Evolutionary conservation across 2,329 filamentous ascomycete genomes (phyloP), one percentile per base, ranked within the genome.

Genomic region (Monilinia polystroma): DNA sequence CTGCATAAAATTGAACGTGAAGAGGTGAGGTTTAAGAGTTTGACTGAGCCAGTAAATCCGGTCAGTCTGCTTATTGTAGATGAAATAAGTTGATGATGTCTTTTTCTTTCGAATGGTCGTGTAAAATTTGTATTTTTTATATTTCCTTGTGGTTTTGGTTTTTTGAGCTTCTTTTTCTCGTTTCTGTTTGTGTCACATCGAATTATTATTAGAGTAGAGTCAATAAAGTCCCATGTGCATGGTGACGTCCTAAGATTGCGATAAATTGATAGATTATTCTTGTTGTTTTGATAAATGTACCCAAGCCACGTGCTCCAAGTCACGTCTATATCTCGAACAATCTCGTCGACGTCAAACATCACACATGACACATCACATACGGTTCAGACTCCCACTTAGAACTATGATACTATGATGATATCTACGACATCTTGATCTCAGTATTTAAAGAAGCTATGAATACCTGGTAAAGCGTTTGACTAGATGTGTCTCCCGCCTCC

Each of bases 1-100:
- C 81, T 87, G 86, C 86, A 89, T 89, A 86, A 84, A 88, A 85
- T 78, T 82, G 77, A 76, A 77, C 77, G 75, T 71, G 41, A 64
- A 66, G 58, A 69, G 57, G 51, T 68, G 52, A 67, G 64, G 43
- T 55, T 68, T 54, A 52, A 53, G 66, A 55, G 38, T 67, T 69
- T 72, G 75, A 76, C 75, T 77, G 75, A 75, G 71, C 75, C 75
- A 73, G 73, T 66, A 63, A 68, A 55, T 73, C 73, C 74, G 75
- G 74, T 75, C 75, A 76, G 75, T 75, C 75, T 73, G 14, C 45
- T 56, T 73, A 14, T 49, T 56, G 20, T 35, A 56, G 32, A 53
- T 41, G 20, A 29, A 63, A 67, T 67, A 59, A 35, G 16, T 53
- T 68, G 64, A 52, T 52, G 54, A 57, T 54, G 62, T 69, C 65